Evolutionary conservation across 805 yeast genomes (phyloP).

Genomic region (Isabelozyma heimii): DNA sequence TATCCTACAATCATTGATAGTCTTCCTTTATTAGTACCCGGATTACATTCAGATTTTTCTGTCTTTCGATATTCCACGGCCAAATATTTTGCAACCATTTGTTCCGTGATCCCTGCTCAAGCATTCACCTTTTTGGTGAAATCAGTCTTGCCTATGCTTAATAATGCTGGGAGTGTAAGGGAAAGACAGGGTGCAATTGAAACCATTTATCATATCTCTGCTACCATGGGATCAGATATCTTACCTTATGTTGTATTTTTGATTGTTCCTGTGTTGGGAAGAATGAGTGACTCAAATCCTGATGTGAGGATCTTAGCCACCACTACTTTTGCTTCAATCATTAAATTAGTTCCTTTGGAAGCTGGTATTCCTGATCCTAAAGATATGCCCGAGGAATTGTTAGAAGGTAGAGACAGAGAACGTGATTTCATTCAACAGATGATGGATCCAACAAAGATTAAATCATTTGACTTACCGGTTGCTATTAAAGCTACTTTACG

Average conservation of each 20-base stretch:
- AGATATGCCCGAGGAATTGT: slow-evolving; percentile 79
- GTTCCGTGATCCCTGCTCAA: slow-evolving; percentile 62
- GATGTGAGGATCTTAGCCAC: slow-evolving; percentile 91
- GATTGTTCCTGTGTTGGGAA: slow-evolving; percentile 92
- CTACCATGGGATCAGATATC: slow-evolving; percentile 82
- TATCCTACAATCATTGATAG: slow-evolving; percentile 47
- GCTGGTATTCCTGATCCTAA: slow-evolving; percentile 96
- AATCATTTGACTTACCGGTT: slow-evolving; percentile 86
- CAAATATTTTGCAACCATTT: slow-evolving; percentile 78
- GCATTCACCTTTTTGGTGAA: slow-evolving; percentile 82
- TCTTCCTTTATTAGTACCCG: slow-evolving; percentile 45
- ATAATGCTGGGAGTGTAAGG: slow-evolving; percentile 64
- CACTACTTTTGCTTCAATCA: slow-evolving; percentile 93
- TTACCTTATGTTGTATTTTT: slow-evolving; percentile 93
- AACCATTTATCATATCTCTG: slow-evolving; percentile 79
- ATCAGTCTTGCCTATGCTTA: slow-evolving; percentile 72
- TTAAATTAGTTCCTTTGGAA: slow-evolving; percentile 92
- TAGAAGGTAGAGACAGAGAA: slow-evolving; percentile 89
- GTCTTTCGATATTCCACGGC: slow-evolving; percentile 90
- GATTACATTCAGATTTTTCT: slow-evolving; percentile 65
- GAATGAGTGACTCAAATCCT: slow-evolving; percentile 93
- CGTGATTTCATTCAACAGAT: slow-evolving; percentile 93
- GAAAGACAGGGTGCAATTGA: slow-evolving; percentile 95
- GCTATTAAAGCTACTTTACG: slow-evolving; percentile 89
- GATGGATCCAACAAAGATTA: slow-evolving; percentile 94